Conservation (phyloP, 495 filamentous ascomycete genomes). For the Mytilinidion resinicola region DNA sequence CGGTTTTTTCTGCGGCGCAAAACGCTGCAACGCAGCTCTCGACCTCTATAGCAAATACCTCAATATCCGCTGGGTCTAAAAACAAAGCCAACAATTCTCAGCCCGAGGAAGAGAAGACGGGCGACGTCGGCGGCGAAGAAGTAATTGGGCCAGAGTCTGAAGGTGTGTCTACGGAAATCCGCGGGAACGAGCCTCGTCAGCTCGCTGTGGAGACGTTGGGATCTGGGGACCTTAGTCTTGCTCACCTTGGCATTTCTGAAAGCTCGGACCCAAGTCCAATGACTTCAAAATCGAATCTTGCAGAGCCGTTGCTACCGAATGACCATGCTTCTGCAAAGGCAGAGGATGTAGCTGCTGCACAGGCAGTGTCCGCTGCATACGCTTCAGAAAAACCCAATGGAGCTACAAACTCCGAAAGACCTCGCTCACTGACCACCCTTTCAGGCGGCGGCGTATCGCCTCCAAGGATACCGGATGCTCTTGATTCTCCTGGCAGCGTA, state of each 20-base stretch:
- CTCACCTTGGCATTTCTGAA: constrained; percentile 67
- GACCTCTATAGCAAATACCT: constrained; percentile 67
- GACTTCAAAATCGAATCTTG: constrained; percentile 43
- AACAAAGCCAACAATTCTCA: constrained; percentile 16
- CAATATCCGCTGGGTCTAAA: constrained; percentile 30
- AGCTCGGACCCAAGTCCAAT: constrained; percentile 39
- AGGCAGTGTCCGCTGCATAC: constrained; percentile 57
- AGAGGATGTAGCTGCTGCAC: constrained; percentile 53
- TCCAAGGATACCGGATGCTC: constrained; percentile 53
- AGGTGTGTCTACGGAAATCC: constrained; percentile 8
- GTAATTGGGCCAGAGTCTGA: constrained; percentile 31
- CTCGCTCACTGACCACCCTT: constrained; percentile 30
- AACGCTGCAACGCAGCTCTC: constrained; percentile 84
- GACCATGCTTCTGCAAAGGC: constrained; percentile 51
- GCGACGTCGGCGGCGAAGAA: constrained; percentile 29
- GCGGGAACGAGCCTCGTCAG: constrained; percentile 36
- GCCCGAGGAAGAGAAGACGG: constrained; percentile 32
- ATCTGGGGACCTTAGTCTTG: constrained; percentile 78
- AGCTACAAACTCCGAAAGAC: constrained; percentile 18
- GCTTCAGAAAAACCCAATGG: constrained; percentile 13
- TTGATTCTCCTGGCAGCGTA: constrained; percentile 57
- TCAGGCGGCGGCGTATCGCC: constrained; percentile 36
- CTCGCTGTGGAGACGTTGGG: constrained; percentile 86
- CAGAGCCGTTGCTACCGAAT: constrained; percentile 39
- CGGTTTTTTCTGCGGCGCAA: constrained; percentile 86